Base-by-base conservation (phyloP, 495 filamentous ascomycete species). In the Astrothelium subdiscretum region DNA sequence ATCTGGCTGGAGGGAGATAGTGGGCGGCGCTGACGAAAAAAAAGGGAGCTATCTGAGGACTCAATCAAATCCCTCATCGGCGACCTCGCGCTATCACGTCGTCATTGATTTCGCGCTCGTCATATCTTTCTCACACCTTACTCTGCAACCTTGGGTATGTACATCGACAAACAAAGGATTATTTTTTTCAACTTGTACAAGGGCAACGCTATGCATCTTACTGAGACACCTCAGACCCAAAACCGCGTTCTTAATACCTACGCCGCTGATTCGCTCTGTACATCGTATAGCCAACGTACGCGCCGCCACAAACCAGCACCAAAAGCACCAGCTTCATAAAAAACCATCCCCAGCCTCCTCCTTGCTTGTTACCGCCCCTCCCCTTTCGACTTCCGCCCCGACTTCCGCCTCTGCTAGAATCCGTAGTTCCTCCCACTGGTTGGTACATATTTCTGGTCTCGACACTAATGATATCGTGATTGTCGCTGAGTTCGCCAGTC, bases 401-500 rank as follows among this genome's bases (percentile, higher is more conserved):
- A 58, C 71, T 65, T 44, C 68, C 67, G 24, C 59, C 60, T 54
- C 24, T 54, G 8, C 12, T 10, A 62, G 59, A 70, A 66, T 65
- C 73, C 61, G 70, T 76, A 80, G 59, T 85, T 75, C 61, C 80
- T 81, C 70, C 71, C 2, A 60, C 42, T 32, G 70, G 69, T 40
- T 67, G 63, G 75, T 99, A 97, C 31, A 97, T 80, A 72, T 97
- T 97, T 80, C 89, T 88, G 42, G 92, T 84, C 62, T 86, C 78
- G 72, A 99, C 82, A 60, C 82, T 87, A 73, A 97, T 87, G 74
- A 99, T 95, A 74, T 99, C 95, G 82, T 96, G 91, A 80, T 97
- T 96, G 75, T 99, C 95, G 73, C 83, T 89, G 67, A 99, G 81
- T 76, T 99, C 95, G 67, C 95, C 95, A 29, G 92, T 97, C 79